Base-by-base conservation (phyloP, 169 alveolate genomes). In the Babesia bigemina region DNA sequence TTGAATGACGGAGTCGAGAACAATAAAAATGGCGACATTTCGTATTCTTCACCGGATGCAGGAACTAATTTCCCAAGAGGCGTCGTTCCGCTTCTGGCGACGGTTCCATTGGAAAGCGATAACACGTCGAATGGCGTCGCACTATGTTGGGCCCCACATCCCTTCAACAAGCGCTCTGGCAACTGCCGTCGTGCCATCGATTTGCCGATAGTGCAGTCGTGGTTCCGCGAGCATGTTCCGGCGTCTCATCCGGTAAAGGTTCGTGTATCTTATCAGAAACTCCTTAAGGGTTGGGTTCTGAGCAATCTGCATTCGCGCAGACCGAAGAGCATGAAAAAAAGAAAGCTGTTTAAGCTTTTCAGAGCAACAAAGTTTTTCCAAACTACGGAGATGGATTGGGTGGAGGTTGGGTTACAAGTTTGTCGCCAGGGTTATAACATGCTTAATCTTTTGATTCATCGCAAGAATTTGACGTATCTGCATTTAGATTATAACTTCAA, bases 401-500 rank as follows among this genome's bases (percentile, higher is more conserved):
- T 98, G 33, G 99, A 98, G 90, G 99, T 96, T 19, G 99, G 99
- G 16, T 87, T 98, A 36, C 99, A 98, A 92, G 99, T 98, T 4
- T 96, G 99, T 57, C 90, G 99, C 44, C 99, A 98, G 87, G 99
- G 99, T 21, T 98, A 97, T 90, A 98, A 98, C 87, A 98, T 98
- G 99, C 90, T 98, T 21, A 98, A 98, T 88, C 85, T 98, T 60
- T 86, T 98, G 85, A 98, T 98, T 62, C 99, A 98, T 83, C 94
- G 99, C 75, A 98, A 98, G 92, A 98, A 98, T 86, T 86, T 98
- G 61, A 98, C 97, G 86, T 98, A 98, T 85, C 90, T 98, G 55
- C 99, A 98, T 85, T 88, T 98, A 73, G 99, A 98, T 91, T 98
- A 97, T 94, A 98, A 98, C 92, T 98, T 98, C 89, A 97, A 98